Percentiles rank a stretch among this genome's conserved stretches.
Conservation (phyloP, 1,139 yeast genomes). For the Kodamaea arcana region DNA sequence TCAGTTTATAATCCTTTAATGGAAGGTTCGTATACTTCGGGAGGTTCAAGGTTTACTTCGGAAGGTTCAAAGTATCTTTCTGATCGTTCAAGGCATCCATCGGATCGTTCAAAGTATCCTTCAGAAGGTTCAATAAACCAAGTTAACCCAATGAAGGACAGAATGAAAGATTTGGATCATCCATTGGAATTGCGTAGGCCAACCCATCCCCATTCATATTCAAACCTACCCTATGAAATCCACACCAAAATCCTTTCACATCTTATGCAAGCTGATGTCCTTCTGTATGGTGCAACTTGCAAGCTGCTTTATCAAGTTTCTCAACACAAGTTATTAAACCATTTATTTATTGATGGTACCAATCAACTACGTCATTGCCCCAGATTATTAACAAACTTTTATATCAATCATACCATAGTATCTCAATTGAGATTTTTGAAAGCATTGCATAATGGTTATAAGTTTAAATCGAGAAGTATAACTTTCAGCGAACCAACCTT, state of each 20-base stretch:
- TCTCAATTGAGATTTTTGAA: background rate
- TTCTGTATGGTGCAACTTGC: background rate
- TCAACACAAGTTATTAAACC: background rate
- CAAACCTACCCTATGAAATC: background rate
- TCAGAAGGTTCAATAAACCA: too few species aligned
- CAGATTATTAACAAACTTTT: background rate
- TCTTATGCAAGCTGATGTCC: background rate
- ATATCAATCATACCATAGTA: background rate
- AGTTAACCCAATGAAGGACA: too few species aligned
- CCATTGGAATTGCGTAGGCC: too few species aligned
- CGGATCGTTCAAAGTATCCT: too few species aligned
- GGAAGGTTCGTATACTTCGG: too few species aligned
- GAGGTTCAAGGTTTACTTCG: too few species aligned
- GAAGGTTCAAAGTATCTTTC: too few species aligned
- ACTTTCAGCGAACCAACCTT: conserved; percentile 1
- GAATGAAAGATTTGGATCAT: too few species aligned
- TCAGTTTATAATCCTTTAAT: too few species aligned
- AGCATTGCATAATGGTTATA: background rate
- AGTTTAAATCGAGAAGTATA: background rate
- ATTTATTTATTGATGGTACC: background rate
- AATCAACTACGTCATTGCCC: background rate
- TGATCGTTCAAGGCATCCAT: too few species aligned
- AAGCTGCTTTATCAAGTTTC: background rate
- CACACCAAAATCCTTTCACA: background rate
- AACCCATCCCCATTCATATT: too few species aligned